phyloP scores from a whole-genome alignment of 768 basidiomycete genomes.

The Amanita molliuscula region DNA sequence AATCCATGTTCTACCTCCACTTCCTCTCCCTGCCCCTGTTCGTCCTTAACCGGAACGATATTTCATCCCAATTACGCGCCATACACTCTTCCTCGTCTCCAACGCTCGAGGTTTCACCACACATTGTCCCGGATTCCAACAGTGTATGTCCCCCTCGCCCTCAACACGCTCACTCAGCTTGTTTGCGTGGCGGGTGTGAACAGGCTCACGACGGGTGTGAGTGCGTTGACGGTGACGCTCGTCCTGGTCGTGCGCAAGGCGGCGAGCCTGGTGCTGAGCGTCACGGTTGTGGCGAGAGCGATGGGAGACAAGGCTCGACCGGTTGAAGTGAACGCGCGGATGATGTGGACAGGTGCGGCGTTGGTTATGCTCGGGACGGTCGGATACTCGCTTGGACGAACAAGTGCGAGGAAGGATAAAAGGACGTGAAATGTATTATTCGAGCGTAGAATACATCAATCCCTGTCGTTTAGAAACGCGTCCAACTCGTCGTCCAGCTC shows the following conservation, averaged over 20 bases:
- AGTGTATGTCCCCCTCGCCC: constrained; percentile 49
- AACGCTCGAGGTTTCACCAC: constrained; percentile 13
- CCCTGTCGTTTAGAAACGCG: constrained; percentile 52
- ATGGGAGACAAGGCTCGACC: constrained; percentile 9
- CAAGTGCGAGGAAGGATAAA: not conserved
- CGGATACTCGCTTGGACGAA: constrained; percentile 43
- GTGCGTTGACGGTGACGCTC: constrained; percentile 68
- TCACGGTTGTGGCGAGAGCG: constrained; percentile 24
- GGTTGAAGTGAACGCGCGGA: constrained; percentile 24
- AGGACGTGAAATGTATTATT: not conserved
- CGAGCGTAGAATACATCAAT: not conserved
- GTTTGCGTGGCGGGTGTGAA: constrained; percentile 84
- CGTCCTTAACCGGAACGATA: constrained; percentile 40
- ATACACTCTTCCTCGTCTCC: constrained; percentile 14
- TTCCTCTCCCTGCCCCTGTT: constrained; percentile 76
- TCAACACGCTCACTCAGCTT: constrained; percentile 79
- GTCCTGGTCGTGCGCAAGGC: constrained; percentile 78
- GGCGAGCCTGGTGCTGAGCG: constrained; percentile 63
- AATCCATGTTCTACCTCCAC: constrained; percentile 89
- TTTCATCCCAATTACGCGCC: constrained; percentile 17
- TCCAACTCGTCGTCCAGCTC: constrained; percentile 81
- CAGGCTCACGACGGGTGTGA: constrained; percentile 68
- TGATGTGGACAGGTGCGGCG: constrained; percentile 63
- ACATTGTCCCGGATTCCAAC: constrained; percentile 33
- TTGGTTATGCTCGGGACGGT: constrained; percentile 66